Evolutionary conservation across 192 early-diverging fungal genomes (phyloP).

Genomic region (Linnemannia zychae): DNA sequence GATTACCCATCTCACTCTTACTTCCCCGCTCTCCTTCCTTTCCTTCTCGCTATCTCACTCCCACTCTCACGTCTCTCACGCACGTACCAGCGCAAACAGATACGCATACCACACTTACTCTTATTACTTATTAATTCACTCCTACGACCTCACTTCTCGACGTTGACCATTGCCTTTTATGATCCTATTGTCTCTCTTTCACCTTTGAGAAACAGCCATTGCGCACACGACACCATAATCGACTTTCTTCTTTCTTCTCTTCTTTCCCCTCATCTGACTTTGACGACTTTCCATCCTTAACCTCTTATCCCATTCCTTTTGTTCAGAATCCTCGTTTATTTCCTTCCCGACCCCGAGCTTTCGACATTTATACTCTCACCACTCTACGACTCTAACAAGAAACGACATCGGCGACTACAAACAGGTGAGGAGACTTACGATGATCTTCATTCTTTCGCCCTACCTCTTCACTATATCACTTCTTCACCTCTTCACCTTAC

Average conservation of each 20-base stretch:
- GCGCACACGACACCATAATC: neutral
- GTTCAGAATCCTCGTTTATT: too few relatives aligned
- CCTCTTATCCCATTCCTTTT: neutral
- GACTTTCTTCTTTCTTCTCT: neutral
- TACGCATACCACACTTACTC: neutral
- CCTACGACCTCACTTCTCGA: neutral
- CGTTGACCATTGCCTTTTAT: neutral
- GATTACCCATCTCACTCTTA: neutral
- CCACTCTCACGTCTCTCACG: neutral
- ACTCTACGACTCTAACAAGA: too few relatives aligned
- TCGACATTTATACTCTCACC: too few relatives aligned
- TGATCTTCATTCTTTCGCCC: too few relatives aligned
- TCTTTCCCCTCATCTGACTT: neutral
- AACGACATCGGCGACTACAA: too few relatives aligned
- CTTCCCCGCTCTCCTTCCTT: constrained; percentile 3
- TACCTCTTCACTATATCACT: too few relatives aligned
- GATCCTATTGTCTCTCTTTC: neutral
- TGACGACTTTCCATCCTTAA: neutral
- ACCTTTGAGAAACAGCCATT: neutral
- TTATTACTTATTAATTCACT: neutral
- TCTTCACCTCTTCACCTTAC: too few relatives aligned
- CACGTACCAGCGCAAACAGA: too few relatives aligned
- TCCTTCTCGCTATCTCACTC: neutral
- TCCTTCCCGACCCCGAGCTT: too few relatives aligned
- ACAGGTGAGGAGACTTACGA: too few relatives aligned